These are phyloP conservation scores for Durotheca rogersii DNA, from an alignment of 495 filamentous ascomycete species.

Conservation along the genomic window DNA sequence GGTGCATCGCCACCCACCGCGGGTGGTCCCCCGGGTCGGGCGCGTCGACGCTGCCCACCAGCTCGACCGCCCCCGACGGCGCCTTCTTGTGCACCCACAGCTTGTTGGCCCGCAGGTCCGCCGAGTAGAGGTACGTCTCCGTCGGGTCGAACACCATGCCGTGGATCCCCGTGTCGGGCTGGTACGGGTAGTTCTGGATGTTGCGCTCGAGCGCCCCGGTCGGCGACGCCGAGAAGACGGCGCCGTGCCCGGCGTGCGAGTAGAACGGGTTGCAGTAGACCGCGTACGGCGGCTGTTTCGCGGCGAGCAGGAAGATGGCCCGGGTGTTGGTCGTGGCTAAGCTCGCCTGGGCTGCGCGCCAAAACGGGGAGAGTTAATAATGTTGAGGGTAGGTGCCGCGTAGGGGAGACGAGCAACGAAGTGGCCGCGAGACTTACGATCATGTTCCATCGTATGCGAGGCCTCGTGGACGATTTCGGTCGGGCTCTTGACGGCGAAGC, in stretches of 20 bases:
- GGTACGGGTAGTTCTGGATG: constrained; percentile 78
- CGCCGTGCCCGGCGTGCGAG: constrained; percentile 74
- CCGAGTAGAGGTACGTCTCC: constrained; percentile 83
- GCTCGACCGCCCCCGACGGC: constrained; percentile 61
- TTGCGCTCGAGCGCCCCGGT: constrained; percentile 64
- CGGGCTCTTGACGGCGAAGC: constrained; percentile 73
- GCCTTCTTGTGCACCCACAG: constrained; percentile 80
- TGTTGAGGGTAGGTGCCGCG: constrained; percentile 14
- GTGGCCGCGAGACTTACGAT: constrained; percentile 43
- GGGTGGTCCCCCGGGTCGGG: constrained; percentile 71
- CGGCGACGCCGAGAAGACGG: constrained; percentile 68
- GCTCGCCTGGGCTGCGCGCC: constrained; percentile 59
- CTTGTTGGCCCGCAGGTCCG: constrained; percentile 80
- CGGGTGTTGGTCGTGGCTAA: constrained; percentile 73
- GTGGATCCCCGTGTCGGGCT: constrained; percentile 73
- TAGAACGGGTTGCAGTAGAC: constrained; percentile 90
- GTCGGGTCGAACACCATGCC: constrained; percentile 86
- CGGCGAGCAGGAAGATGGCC: constrained; percentile 81
- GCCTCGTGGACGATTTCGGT: constrained; percentile 73
- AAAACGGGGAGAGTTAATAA: no score
- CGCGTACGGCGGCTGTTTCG: constrained; percentile 69
- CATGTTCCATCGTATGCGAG: constrained; percentile 65
- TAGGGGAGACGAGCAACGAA: constrained; percentile 5
- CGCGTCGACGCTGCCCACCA: constrained; percentile 70
- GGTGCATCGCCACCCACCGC: constrained; percentile 81